phyloP scores from a whole-genome alignment of 345 rosid genomes.

The Euphorbia pulcherrima region DNA sequence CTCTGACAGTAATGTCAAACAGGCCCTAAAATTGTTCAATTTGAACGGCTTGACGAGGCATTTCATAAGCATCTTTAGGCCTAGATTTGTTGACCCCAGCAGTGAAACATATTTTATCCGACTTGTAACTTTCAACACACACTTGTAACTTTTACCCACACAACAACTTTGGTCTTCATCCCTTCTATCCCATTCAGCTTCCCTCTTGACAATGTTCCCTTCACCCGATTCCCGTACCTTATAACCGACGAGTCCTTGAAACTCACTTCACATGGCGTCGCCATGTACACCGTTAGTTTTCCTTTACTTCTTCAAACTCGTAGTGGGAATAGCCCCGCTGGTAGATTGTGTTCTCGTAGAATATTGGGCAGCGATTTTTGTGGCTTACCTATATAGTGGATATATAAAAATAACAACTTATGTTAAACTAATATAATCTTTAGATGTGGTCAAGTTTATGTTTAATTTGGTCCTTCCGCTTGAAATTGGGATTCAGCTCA shows the following conservation, averaged over 20 bases:
- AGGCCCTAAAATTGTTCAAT: constrained; percentile 76
- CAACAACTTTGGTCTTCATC: constrained; percentile 86
- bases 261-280: constrained; percentile 63
- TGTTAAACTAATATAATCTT: too few species aligned
- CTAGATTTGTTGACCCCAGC: constrained; percentile 90
- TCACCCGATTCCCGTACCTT: constrained; percentile 72
- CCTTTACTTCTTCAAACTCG: constrained; percentile 79
- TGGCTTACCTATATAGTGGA: constrained; percentile 51
- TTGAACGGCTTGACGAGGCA: constrained; percentile 51
- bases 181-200: constrained; percentile 79
- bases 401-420: too few species aligned
- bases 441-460: too few species aligned
- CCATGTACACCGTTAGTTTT: constrained; percentile 66
- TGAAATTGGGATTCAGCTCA: too few species aligned
- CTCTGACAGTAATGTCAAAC: too few species aligned
- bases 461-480: too few species aligned
- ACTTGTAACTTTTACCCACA: constrained; percentile 80
- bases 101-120: constrained; percentile 87
- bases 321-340: constrained; percentile 87
- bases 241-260: constrained; percentile 76
- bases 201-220: constrained; percentile 62
- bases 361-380: constrained; percentile 66
- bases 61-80: constrained; percentile 55
- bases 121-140: constrained; percentile 63
- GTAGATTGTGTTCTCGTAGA: constrained; percentile 73